Evolutionary conservation across 2,329 filamentous ascomycete species (phyloP), one percentile per base, ranked within the genome.

Genomic region (Botrytis porri): DNA sequence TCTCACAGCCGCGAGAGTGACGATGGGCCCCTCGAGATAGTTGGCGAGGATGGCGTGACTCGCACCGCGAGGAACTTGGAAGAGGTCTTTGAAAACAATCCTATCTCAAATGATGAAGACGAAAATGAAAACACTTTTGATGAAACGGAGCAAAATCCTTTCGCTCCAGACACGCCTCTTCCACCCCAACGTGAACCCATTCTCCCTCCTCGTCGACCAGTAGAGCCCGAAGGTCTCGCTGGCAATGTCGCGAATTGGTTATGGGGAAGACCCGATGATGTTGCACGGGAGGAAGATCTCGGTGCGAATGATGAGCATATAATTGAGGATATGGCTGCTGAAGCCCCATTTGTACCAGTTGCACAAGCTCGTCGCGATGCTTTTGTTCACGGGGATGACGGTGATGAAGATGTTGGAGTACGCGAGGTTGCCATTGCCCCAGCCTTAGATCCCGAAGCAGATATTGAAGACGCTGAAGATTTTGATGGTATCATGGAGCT

Each of bases 401-500:
- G 81, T 32, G 79, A 79, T 12, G 84, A 83, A 32, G 84, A 84
- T 59, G 87, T 89, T 72, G 89, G 91, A 73, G 88, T 88, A 1
- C 84, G 88, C 35, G 89, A 89, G 70, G 91, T 88, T 62, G 90
- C 88, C n/a, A 87, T 87, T 32, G 89, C 88, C 66, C 90, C 88
- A 25, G 92, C 88, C 14, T 84, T 95, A 51, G 93, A 97, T 73
- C 87, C 89, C 61, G 93, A 97, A 71, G 87, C 89, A 71, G 91
- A 93, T 77, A 92, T 90, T 16, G 93, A 95, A 61, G 92, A 98
- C 77, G 93, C 93, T 16, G 96, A 99, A 82, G 96, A 99, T 80
- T 89, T 99, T 25, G 96, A 99, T 81, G 96, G 96, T 0, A 93
- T 99, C 70, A 90, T 99, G 85, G 96, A 99, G 81, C 88, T 99